phyloP scores from a whole-genome alignment of 176 grass and related monocot species.

The Oryza coarctata region DNA sequence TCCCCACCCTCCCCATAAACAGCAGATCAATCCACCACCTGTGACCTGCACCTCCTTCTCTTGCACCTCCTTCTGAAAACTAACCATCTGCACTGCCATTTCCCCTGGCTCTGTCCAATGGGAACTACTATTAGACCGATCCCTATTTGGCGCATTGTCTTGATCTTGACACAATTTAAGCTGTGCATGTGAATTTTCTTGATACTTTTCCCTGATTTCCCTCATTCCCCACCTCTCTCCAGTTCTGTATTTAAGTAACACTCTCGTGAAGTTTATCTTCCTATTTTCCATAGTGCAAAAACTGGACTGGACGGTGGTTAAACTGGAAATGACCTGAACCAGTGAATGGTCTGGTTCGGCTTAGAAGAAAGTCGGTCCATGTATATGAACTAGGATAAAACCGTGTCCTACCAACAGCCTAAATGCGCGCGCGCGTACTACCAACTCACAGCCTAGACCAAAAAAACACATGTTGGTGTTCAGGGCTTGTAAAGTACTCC shows the following conservation, averaged over 20 bases:
- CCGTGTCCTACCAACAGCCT: background rate
- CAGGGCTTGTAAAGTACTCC: background rate
- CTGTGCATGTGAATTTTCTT: background rate
- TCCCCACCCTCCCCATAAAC: background rate
- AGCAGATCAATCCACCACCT: background rate
- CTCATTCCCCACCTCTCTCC: background rate
- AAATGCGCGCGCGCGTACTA: too few relatives aligned
- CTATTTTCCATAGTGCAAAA: background rate
- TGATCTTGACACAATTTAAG: background rate
- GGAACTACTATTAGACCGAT: background rate
- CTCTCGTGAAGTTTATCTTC: background rate
- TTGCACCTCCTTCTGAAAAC: background rate
- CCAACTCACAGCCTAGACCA: too few relatives aligned
- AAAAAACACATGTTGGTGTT: too few relatives aligned
- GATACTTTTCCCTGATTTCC: background rate
- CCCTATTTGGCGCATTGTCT: background rate
- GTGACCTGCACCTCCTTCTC: background rate
- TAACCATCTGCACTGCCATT: too few relatives aligned
- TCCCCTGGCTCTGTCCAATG: too few relatives aligned
- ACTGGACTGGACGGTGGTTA: background rate
- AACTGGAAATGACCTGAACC: background rate
- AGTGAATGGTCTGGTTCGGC: background rate
- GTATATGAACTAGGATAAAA: background rate
- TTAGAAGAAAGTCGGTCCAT: background rate
- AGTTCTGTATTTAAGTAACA: background rate